Conservation (phyloP, 371 early-diverging fungal species). For the Lichtheimia hyalospora region DNA sequence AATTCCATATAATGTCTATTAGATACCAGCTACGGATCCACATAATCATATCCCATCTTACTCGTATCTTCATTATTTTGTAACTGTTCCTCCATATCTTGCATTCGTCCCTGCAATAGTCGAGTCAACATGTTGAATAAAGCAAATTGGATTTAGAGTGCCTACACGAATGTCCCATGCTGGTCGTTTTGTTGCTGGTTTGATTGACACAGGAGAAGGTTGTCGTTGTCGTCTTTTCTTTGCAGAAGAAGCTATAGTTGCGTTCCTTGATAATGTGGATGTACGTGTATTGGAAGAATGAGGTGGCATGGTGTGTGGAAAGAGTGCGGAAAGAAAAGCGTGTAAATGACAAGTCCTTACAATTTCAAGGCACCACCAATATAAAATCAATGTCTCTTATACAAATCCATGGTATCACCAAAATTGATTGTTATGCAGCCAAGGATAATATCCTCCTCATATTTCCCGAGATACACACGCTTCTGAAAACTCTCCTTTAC, state of each 20-base stretch:
- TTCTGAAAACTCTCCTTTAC: too few relatives aligned
- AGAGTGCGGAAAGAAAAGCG: background rate
- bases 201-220: background rate
- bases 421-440: too few relatives aligned
- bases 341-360: background rate
- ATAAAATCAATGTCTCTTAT: too few relatives aligned
- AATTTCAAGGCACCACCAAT: background rate
- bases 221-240: background rate
- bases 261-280: background rate
- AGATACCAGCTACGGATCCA: background rate
- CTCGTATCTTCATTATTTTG: conserved; percentile 24
- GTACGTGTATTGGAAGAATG: background rate
- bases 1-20: background rate
- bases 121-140: background rate
- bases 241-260: background rate
- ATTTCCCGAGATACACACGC: too few relatives aligned
- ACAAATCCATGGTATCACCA: too few relatives aligned
- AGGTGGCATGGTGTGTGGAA: background rate
- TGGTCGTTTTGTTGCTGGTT: conserved; percentile 20
- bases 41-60: conserved; percentile 9
- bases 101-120: conserved; percentile 29
- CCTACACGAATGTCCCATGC: conserved; percentile 46
- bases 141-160: background rate
- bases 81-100: conserved; percentile 33
- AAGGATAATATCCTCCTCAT: too few relatives aligned